phyloP scores from a whole-genome alignment of 495 filamentous ascomycete genomes.

The Parmelia sp. region DNA sequence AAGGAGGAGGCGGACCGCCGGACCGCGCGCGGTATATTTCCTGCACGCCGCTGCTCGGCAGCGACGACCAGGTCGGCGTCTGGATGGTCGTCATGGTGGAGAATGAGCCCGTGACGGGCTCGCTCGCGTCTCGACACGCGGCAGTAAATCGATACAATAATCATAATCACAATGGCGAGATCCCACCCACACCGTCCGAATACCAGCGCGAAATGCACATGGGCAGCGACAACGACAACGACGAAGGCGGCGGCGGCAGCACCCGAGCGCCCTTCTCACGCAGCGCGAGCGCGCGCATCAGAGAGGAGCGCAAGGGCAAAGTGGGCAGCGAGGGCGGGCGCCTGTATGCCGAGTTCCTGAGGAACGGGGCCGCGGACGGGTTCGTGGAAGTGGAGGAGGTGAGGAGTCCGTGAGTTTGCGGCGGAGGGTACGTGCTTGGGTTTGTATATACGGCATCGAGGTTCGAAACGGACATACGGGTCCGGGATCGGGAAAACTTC shows the following conservation, averaged over 20 bases:
- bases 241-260: not conserved
- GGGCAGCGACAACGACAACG: not conserved
- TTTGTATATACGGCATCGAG: too few relatives aligned
- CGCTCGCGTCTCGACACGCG: slow-evolving; percentile 13
- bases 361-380: slow-evolving; percentile 10
- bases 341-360: slow-evolving; percentile 25
- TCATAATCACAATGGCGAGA: too few relatives aligned
- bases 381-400: slow-evolving; percentile 21
- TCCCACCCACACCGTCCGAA: slow-evolving; percentile 19
- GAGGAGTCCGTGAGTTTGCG: slow-evolving; percentile 6
- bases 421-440: too few relatives aligned
- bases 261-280: not conserved
- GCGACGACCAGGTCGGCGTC: slow-evolving; percentile 52
- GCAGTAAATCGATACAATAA: slow-evolving; percentile 9
- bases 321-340: slow-evolving; percentile 7
- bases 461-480: too few relatives aligned
- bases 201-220: slow-evolving; percentile 16
- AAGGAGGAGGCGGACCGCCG: too few relatives aligned
- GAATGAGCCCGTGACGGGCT: slow-evolving; percentile 31
- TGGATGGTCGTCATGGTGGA: slow-evolving; percentile 63
- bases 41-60: slow-evolving; percentile 54
- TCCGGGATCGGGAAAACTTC: too few relatives aligned
- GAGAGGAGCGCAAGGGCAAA: slow-evolving; percentile 4
- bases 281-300: not conserved
- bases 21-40: slow-evolving; percentile 56